Evolutionary conservation across 2,329 filamentous ascomycete genomes (phyloP), one percentile per base, ranked within the genome.

Genomic region (Neospermospora avenae): DNA sequence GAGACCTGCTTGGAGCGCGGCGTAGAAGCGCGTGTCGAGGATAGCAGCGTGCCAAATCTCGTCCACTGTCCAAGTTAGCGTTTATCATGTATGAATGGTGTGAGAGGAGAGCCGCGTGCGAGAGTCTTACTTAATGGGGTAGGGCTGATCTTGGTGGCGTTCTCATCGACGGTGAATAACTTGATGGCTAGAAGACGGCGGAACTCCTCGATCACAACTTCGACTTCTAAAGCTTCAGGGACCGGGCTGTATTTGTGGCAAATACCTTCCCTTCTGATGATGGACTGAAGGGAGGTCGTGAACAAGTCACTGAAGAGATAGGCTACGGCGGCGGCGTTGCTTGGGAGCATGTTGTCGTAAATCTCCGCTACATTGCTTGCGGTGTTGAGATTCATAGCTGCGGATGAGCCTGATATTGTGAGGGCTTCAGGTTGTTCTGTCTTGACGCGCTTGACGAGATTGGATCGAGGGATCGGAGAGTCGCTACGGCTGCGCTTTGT

Each of bases 11-110:
- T 62, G 55, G 13, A 64, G 24, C 14, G 53, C 31, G 4, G 49
- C 46, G 25, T 64, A 64, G 4, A 64, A 25, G 7, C 25, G 20
- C 2, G 62, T 64, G 37, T 64, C 57, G 20, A 64, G 55, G 28
- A 64, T 62, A 0, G 57, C 49, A 5, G 57, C 54, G 34, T 62
- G 57, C 62, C 62, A 64, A 16, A 64, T 16, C 7, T 48, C 22
- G 20, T 64, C 55, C 59, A 64, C 56, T 53, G 16, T 46, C 8
- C 18, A 18, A n/a, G 10, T 22, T n/a, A 3, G 18, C 6, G 39
- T 42, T 42, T 18, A n/a, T 18, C n/a, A 18, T 6, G 37, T 39
- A 16, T n/a, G 10, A 6, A 22, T 2, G 8, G 35, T 31, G 20
- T 56, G 45, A 6, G 18, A 20, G 22, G n/a, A 3, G 18, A 34